phyloP scores from a whole-genome alignment of 306 rosid genomes.

The Cucurbita argyrosperma region DNA sequence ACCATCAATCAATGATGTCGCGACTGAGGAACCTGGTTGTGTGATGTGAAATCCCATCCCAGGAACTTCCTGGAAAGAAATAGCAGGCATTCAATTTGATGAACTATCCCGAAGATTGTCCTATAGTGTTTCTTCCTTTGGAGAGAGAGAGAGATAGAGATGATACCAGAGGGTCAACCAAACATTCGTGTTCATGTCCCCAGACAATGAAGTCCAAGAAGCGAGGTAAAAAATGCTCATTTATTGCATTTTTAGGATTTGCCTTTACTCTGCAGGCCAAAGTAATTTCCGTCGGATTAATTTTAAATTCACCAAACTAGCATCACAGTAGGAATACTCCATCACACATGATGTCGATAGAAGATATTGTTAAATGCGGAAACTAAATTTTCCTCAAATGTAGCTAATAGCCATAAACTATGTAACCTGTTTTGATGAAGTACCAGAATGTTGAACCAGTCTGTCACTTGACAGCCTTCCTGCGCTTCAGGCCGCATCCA shows the following conservation, averaged over 20 bases:
- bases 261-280: conserved; percentile 69
- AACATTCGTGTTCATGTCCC: conserved; percentile 99
- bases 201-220: conserved; percentile 93
- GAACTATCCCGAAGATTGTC: not conserved
- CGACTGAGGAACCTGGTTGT: conserved; percentile 98
- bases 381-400: not conserved
- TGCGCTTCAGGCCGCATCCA: conserved; percentile 97
- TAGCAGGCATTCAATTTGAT: conserved; percentile 12
- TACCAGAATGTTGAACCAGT: conserved; percentile 95
- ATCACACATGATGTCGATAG: not conserved
- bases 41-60: conserved; percentile 99
- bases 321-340: not conserved
- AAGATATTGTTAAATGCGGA: not conserved
- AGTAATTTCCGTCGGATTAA: not conserved
- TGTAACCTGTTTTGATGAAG: conserved; percentile 95
- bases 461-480: conserved; percentile 71
- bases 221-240: conserved; percentile 87
- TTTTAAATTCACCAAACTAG: not conserved
- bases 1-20: conserved; percentile 95
- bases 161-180: conserved; percentile 83
- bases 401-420: conserved; percentile 7
- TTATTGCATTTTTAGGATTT: conserved; percentile 97
- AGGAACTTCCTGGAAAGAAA: conserved; percentile 66
- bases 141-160: not conserved
- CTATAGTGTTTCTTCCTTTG: not conserved